Conservation (phyloP, 352 stramenopile species). For the Blastocystis sp. region DNA sequence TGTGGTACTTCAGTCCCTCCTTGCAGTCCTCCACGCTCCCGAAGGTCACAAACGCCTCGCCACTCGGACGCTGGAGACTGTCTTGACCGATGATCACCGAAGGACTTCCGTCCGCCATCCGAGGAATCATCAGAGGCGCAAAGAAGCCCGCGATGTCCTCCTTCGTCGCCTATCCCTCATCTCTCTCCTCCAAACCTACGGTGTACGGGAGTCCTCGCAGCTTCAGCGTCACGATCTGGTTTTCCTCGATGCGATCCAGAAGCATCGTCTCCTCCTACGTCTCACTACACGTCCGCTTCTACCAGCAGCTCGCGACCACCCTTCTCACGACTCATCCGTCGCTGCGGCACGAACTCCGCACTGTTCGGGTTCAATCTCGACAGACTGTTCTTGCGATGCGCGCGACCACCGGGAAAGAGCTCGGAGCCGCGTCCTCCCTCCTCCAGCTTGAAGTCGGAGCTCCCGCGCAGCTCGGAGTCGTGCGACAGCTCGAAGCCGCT, state of each 20-base stretch:
- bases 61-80: not conserved
- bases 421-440: not conserved
- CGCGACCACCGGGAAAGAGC: not conserved
- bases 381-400: too few species aligned
- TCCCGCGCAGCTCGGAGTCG: too few species aligned
- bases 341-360: not conserved
- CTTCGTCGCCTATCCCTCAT: not conserved
- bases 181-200: not conserved
- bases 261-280: slow-evolving; percentile 7
- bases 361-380: slow-evolving; percentile 4
- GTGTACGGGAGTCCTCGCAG: slow-evolving; percentile 1
- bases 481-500: too few species aligned
- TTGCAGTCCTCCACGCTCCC: not conserved
- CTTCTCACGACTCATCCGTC: not conserved
- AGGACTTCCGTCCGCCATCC: not conserved
- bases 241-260: not conserved
- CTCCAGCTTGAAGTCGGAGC: not conserved
- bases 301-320: not conserved
- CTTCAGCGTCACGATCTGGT: slow-evolving; percentile 1
- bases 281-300: not conserved
- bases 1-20: not conserved
- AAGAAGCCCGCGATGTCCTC: slow-evolving; percentile 6
- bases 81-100: not conserved
- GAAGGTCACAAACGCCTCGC: slow-evolving; percentile 29
- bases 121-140: not conserved